Conservation (phyloP, 331 rosid genomes). For the Acacia pycnantha region DNA sequence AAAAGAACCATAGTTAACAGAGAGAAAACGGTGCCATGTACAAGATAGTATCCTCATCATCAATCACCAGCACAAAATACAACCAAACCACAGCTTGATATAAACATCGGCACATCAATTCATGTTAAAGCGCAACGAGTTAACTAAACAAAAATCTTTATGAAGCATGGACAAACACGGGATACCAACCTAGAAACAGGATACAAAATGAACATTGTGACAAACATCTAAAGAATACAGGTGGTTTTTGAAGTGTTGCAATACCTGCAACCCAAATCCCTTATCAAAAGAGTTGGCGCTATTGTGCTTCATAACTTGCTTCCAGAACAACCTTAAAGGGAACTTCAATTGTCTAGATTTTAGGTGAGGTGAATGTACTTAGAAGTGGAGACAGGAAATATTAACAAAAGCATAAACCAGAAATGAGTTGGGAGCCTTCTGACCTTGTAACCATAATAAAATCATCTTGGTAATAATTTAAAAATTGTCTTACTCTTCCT, state of each 20-base stretch:
- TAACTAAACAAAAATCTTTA: neutral
- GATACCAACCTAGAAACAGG: neutral
- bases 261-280: neutral
- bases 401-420: constrained; percentile 1
- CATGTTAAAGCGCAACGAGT: neutral
- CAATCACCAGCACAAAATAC: neutral
- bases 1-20: neutral
- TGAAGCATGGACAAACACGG: neutral
- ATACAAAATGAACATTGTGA: neutral
- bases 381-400: constrained; percentile 7
- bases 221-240: neutral
- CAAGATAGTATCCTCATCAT: neutral
- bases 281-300: neutral
- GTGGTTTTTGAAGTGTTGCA: neutral
- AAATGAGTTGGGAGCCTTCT: neutral
- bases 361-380: neutral
- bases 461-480: neutral
- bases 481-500: neutral
- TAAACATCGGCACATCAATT: constrained; percentile 1
- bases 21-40: neutral
- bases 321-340: constrained; percentile 3
- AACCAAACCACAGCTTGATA: neutral
- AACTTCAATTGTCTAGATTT: constrained; percentile 7
- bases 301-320: neutral
- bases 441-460: neutral